phyloP scores from a whole-genome alignment of 2,329 filamentous ascomycete species.

The Exophiala calicioides region DNA sequence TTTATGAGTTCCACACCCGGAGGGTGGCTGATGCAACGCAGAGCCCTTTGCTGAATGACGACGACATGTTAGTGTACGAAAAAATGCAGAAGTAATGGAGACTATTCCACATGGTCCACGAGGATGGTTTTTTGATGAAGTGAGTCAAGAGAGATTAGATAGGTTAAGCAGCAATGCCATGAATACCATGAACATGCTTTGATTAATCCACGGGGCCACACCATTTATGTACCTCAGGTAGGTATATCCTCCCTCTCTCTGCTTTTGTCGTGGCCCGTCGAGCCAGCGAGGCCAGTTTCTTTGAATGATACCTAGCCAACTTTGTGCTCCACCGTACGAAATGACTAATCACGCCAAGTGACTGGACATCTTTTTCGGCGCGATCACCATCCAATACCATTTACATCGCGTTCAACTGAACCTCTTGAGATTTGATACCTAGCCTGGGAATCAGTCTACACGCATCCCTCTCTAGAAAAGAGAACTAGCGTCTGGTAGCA shows the following conservation, averaged over 20 bases:
- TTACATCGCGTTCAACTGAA: not conserved
- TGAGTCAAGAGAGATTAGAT: constrained; percentile 18
- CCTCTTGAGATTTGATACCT: not conserved
- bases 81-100: constrained; percentile 19
- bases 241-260: not conserved
- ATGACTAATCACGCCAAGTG: too few relatives aligned
- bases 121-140: too few relatives aligned
- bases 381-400: not conserved
- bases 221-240: too few relatives aligned
- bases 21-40: not conserved
- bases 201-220: not conserved
- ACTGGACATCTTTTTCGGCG: too few relatives aligned
- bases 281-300: too few relatives aligned
- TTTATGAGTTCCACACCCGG: constrained; percentile 21
- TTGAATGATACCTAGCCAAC: too few relatives aligned
- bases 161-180: constrained; percentile 27
- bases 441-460: too few relatives aligned
- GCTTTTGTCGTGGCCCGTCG: not conserved
- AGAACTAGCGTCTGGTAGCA: too few relatives aligned
- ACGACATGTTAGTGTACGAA: constrained; percentile 28
- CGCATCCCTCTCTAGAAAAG: too few relatives aligned
- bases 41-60: constrained; percentile 18
- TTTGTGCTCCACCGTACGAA: too few relatives aligned
- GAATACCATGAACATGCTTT: constrained; percentile 10
- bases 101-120: constrained; percentile 9